Base-by-base conservation (phyloP, 352 stramenopile genomes). In the Phytophthora ramorum region DNA sequence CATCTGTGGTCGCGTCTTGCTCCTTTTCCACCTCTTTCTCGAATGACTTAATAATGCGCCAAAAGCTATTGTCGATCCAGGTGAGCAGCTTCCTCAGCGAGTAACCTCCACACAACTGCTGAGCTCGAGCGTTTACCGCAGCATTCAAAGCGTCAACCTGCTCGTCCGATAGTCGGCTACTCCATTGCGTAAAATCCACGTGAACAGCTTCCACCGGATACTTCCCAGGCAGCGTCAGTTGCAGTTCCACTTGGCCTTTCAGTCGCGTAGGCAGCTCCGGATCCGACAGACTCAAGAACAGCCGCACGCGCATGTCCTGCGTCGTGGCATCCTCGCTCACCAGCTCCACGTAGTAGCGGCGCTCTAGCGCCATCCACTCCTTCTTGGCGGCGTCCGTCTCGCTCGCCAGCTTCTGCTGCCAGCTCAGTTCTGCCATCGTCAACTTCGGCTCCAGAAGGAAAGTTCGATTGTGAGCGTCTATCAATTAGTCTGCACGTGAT, bases 1-100 rank as follows among this genome's bases (percentile, higher is more conserved):
- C 22, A 14, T 55, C 22, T 19, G 13, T 17, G 37, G 20, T 19
- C 28, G 44, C 8, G 7, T 49, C 47, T 61, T 61, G 20, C 13
- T 64, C 26, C 10, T 16, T 13, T 4, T 63, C 45, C 12, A 26
- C 4, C 1, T 59, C 22, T 20, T 59, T 49, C 37, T 73, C 71
- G 10, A 69, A 68, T 19, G 70, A 40, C 28, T 16, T 63, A 49
- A 89, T 61, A 20, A 83, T 53, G 37, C 45, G 63, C 56, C 78
- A 77, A 16, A 95, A 79, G 61, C 91, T 90, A 65, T 96, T 96
- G 54, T 96, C 87, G 51, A 96, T 78, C 83, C 85, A 94, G 22
- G 85, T 96, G 44, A 96, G 64, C 46, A 93, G 50, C 51, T 88
- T 93, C 51, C 87, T 76, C 24, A 96, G 66, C 3, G 72, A 70